Evolutionary conservation across 2,329 filamentous ascomycete genomes (phyloP).

Genomic region (Cordyceps farinosa): DNA sequence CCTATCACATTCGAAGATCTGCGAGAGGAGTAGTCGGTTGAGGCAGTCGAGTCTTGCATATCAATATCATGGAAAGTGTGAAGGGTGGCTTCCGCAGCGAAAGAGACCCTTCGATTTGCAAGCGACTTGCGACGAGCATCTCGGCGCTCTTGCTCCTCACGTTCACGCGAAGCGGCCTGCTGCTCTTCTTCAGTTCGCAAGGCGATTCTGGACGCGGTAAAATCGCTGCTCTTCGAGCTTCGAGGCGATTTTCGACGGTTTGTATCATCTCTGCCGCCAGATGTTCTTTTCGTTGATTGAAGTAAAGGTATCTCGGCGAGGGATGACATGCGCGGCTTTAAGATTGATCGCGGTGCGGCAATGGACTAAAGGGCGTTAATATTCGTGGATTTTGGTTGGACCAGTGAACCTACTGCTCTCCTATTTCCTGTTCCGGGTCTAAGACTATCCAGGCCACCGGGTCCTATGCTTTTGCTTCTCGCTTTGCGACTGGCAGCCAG

Average conservation of each 20-base stretch:
- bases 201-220: conserved; percentile 54
- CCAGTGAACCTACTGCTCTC: conserved; percentile 61
- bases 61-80: conserved; percentile 97
- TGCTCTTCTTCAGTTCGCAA: conserved; percentile 68
- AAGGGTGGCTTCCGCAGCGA: conserved; percentile 92
- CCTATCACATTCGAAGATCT: conserved; percentile 60
- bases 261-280: conserved; percentile 7
- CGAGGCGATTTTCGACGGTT: conserved; percentile 16
- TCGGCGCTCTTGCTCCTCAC: conserved; percentile 70
- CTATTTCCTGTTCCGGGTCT: conserved; percentile 73
- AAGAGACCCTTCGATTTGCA: conserved; percentile 90
- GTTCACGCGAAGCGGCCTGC: conserved; percentile 64
- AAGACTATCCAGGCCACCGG: conserved; percentile 80
- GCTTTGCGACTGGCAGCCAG: conserved; percentile 58
- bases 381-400: not conserved
- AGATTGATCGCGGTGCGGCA: conserved; percentile 63
- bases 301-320: conserved; percentile 63
- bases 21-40: conserved; percentile 66
- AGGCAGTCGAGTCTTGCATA: conserved; percentile 79
- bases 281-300: conserved; percentile 36
- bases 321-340: conserved; percentile 74
- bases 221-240: conserved; percentile 25
- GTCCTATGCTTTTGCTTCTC: conserved; percentile 93
- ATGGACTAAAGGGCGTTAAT: conserved; percentile 45
- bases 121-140: conserved; percentile 91